Conservation (phyloP, 2,329 filamentous ascomycete species). For the Tympanopsis confertula region DNA sequence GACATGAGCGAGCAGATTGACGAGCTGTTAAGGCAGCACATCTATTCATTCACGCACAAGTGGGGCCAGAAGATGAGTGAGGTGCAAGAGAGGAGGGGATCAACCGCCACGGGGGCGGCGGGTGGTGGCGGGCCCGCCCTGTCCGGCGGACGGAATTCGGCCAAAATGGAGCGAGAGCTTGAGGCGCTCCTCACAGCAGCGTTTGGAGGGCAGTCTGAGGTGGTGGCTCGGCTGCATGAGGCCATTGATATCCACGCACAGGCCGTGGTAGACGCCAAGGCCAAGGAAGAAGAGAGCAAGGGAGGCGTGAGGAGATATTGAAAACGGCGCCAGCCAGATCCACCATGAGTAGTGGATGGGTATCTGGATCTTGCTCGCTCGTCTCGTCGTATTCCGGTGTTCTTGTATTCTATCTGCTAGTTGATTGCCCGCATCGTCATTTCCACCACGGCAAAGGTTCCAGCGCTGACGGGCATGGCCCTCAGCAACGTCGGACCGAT, state of each 20-base stretch:
- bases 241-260: slow-evolving; percentile 45
- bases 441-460: slow-evolving; percentile 75
- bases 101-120: too few relatives aligned
- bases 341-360: too few relatives aligned
- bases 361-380: too few relatives aligned
- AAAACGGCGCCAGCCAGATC: too few relatives aligned
- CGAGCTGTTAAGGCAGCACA: slow-evolving; percentile 48
- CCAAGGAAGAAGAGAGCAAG: slow-evolving; percentile 2
- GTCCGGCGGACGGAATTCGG: slow-evolving; percentile 35
- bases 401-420: too few relatives aligned
- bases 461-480: slow-evolving; percentile 93
- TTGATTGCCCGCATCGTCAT: neutral
- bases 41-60: slow-evolving; percentile 49
- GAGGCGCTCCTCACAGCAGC: slow-evolving; percentile 42
- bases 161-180: slow-evolving; percentile 42
- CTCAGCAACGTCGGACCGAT: slow-evolving; percentile 81
- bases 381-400: too few relatives aligned
- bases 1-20: slow-evolving; percentile 57
- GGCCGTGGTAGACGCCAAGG: slow-evolving; percentile 31
- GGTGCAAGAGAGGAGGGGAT: slow-evolving; percentile 30
- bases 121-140: too few relatives aligned
- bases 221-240: slow-evolving; percentile 46
- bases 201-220: slow-evolving; percentile 47
- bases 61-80: slow-evolving; percentile 42
- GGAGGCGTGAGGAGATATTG: neutral